Conservation (phyloP, 306 rosid genomes). For the Luffa acutangula region DNA sequence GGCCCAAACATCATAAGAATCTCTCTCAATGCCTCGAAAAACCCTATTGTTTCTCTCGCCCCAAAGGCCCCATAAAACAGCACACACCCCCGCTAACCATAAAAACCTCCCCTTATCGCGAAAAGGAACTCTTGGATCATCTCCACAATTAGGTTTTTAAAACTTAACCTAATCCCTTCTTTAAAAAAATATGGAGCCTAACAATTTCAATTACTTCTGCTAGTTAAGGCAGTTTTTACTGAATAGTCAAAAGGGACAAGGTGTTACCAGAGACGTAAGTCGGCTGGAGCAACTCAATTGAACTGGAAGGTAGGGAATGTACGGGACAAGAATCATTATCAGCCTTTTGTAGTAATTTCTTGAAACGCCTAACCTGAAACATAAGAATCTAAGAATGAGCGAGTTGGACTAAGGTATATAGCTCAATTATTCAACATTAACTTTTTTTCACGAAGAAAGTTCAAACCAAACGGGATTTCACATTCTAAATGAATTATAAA, state of each 20-base stretch:
- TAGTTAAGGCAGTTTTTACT: not conserved
- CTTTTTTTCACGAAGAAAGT: not conserved
- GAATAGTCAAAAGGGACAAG: not conserved
- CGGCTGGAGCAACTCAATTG: conserved; percentile 43
- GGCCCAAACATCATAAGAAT: too few relatives aligned
- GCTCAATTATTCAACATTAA: conserved; percentile 1
- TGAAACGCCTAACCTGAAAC: conserved; percentile 64
- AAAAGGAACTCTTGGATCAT: not conserved
- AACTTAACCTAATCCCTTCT: not conserved
- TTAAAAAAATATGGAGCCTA: not conserved
- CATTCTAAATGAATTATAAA: not conserved
- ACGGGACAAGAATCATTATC: conserved; percentile 46
- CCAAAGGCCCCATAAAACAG: too few relatives aligned
- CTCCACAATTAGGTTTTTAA: not conserved
- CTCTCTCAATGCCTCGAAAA: too few relatives aligned
- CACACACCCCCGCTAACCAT: too few relatives aligned
- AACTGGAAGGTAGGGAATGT: conserved; percentile 40
- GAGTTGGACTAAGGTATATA: conserved; percentile 9
- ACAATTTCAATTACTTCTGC: not conserved
- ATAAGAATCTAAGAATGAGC: conserved; percentile 7
- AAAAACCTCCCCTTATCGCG: too few relatives aligned
- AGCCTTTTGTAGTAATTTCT: conserved; percentile 69
- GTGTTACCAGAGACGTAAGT: conserved; percentile 57
- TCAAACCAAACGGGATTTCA: not conserved
- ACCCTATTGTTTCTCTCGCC: too few relatives aligned